phyloP scores from a whole-genome alignment of 148 eudicot genomes.

The Dysphania ambrosioides region DNA sequence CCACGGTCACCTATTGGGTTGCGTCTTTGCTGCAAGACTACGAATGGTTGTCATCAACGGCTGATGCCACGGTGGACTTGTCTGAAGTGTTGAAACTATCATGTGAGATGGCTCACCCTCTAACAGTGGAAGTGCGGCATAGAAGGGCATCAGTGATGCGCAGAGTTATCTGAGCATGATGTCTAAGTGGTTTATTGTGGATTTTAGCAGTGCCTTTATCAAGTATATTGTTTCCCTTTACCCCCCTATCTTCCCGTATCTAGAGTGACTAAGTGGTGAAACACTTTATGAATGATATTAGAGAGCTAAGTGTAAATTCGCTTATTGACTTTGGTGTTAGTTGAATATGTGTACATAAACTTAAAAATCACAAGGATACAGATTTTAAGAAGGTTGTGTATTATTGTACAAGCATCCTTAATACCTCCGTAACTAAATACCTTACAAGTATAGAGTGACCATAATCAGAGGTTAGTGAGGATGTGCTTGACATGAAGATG shows the following conservation, averaged over 20 bases:
- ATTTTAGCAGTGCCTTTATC: background rate
- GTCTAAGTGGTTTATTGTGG: background rate
- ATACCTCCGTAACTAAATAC: too few species aligned
- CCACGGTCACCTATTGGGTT: slow-evolving; percentile 73
- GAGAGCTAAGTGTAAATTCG: slow-evolving; percentile 3
- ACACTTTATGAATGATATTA: background rate
- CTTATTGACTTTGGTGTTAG: slow-evolving; percentile 9
- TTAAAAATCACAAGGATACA: background rate
- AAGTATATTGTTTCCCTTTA: background rate
- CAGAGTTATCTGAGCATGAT: too few species aligned
- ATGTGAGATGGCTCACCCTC: slow-evolving; percentile 80
- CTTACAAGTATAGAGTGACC: too few species aligned
- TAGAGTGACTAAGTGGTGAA: slow-evolving; percentile 24
- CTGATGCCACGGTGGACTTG: slow-evolving; percentile 37
- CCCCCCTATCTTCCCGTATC: background rate
- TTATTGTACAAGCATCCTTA: too few species aligned
- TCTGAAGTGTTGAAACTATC: slow-evolving; percentile 64
- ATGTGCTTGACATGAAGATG: too few species aligned
- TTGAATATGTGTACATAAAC: slow-evolving; percentile 20
- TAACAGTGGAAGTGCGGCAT: slow-evolving; percentile 34
- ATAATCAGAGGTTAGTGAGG: too few species aligned
- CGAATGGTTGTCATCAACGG: slow-evolving; percentile 29
- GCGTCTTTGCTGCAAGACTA: slow-evolving; percentile 62
- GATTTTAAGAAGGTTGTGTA: too few species aligned
- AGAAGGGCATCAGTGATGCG: slow-evolving; percentile 28